Evolutionary conservation across 2,329 filamentous ascomycete species (phyloP).

Genomic region (Verticillium albo-atrum): DNA sequence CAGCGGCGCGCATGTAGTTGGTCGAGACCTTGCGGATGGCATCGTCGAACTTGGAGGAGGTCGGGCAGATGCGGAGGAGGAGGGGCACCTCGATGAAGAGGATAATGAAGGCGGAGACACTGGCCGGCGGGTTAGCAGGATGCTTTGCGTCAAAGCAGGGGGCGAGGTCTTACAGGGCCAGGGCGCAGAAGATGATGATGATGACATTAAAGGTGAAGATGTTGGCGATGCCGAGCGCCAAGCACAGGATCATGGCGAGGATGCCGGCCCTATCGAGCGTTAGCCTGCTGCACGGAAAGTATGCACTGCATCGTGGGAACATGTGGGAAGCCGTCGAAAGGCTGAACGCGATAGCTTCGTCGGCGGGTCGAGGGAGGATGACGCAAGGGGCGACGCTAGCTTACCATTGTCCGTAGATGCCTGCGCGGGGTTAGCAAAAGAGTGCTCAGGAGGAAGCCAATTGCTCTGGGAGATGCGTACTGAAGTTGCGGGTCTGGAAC

Average conservation of each 20-base stretch:
- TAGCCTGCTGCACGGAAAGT: neutral
- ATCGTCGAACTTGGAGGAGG: constrained; percentile 80
- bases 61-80: constrained; percentile 95
- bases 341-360: neutral
- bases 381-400: constrained; percentile 18
- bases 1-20: constrained; percentile 91
- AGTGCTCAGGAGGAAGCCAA: constrained; percentile 6
- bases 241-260: constrained; percentile 65
- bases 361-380: neutral
- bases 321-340: neutral
- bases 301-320: neutral
- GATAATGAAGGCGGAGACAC: constrained; percentile 67
- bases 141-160: neutral
- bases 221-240: constrained; percentile 65
- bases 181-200: constrained; percentile 47
- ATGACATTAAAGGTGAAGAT: constrained; percentile 52
- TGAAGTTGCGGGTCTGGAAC: constrained; percentile 70
- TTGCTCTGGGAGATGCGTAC: constrained; percentile 40
- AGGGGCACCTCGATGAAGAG: constrained; percentile 89
- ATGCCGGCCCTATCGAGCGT: constrained; percentile 56
- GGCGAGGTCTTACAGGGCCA: constrained; percentile 47
- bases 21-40: constrained; percentile 90
- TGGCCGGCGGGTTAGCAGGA: constrained; percentile 26
- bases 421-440: constrained; percentile 37
- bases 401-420: constrained; percentile 75